Base-by-base conservation (phyloP, 306 rosid species). In the Quercus glauca region DNA sequence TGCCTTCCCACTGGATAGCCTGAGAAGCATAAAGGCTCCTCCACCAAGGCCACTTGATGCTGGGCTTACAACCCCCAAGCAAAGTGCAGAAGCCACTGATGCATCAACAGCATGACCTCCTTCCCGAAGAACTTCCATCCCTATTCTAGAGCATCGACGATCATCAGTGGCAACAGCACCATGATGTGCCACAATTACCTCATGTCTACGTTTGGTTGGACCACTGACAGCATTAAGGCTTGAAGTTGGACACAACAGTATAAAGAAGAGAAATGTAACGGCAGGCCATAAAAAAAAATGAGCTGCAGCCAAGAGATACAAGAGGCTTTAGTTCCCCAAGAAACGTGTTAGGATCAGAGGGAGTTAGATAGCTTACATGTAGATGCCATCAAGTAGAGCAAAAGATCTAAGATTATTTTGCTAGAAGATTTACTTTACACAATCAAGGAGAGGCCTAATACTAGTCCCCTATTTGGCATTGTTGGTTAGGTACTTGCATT, bases 31-130 rank as follows among this genome's bases (percentile, higher is more conserved):
- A 77, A 94, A 91, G 76, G 92, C 89, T 49, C 95, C 95, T 55
- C 97, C 98, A 61, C 99, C 97, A 52, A 92, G 73, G 65, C 99
- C 99, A 74, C 99, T 94, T 8, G 99, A 92, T 20, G 97, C 92
- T 7, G 93, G 89, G 79, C 93, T 87, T 3, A 94, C 97, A 33
- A 92, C 91, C 29, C 97, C 99, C 81, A 92, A 80, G 86, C 99
- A 90, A 5, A 94, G 81, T 74, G 97, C 85, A 55, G 92, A 85
- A 31, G 97, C 97, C 76, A 92, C 95, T 0, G 92, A 85, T 1
- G 97, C 99, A 84, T 94, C 99, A 26, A 85, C 93, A 0, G 91
- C 93, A 53, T 91, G 92, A 12, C 99, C 99, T 74, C 97, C 97
- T 69, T 91, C 87, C 0, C 75, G 83, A 5, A 91, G 88, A 53